Evolutionary conservation across 371 early-diverging fungal genomes (phyloP).

Genomic region (Mucor plumbeus): DNA sequence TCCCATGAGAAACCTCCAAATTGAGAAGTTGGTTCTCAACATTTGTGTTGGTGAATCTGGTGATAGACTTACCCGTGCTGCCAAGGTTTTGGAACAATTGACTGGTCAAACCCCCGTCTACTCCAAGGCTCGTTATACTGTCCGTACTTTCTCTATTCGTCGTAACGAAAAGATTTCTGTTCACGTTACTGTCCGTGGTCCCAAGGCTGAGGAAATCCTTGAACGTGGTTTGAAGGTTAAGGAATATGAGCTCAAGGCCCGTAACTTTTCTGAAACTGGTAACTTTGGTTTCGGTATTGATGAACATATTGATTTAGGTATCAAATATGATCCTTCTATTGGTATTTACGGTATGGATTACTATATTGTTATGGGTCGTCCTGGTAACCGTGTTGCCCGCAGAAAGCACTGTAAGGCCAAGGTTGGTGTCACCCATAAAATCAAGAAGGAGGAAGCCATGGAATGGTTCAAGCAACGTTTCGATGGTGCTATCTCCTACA

Average conservation of each 20-base stretch:
- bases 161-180: slow-evolving; percentile 99
- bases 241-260: slow-evolving; percentile 97
- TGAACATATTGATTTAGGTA: slow-evolving; percentile 99
- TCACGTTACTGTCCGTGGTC: slow-evolving; percentile 98
- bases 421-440: slow-evolving; percentile 94
- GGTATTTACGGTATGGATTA: slow-evolving; percentile 99
- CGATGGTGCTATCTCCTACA: slow-evolving; percentile 89
- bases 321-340: slow-evolving; percentile 99
- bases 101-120: slow-evolving; percentile 99
- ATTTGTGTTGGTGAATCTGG: slow-evolving; percentile 99
- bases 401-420: slow-evolving; percentile 91
- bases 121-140: slow-evolving; percentile 99
- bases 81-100: slow-evolving; percentile 99
- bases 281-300: slow-evolving; percentile 99
- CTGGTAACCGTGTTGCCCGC: slow-evolving; percentile 96
- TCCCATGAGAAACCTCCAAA: slow-evolving; percentile 97
- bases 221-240: slow-evolving; percentile 99
- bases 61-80: slow-evolving; percentile 99
- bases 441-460: slow-evolving; percentile 86
- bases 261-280: slow-evolving; percentile 98
- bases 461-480: slow-evolving; percentile 91
- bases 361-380: slow-evolving; percentile 98
- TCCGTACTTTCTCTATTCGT: slow-evolving; percentile 99
- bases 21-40: slow-evolving; percentile 99
- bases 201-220: slow-evolving; percentile 88